Evolutionary conservation across 2,329 filamentous ascomycete species (phyloP).

Genomic region (Ceratocystis cubensis): DNA sequence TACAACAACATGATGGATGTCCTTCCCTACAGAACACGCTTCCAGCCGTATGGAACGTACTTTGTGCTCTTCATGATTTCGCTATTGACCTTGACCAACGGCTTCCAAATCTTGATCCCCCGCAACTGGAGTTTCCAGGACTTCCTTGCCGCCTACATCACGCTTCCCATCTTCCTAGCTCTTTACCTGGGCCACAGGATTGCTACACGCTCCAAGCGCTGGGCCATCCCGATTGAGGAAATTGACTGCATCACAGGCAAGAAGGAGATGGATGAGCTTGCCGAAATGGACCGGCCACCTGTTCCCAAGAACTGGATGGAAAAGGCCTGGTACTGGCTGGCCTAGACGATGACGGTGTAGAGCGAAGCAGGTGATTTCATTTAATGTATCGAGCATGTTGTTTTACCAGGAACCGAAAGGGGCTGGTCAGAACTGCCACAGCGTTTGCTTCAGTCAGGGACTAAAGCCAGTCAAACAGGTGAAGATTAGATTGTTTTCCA

Average conservation of each 20-base stretch:
- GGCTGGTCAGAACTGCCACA: conserved; percentile 4
- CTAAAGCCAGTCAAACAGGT: conserved; percentile 29
- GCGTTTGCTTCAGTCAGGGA: background rate
- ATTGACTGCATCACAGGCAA: conserved; percentile 47
- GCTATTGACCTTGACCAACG: conserved; percentile 59
- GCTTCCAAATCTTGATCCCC: conserved; percentile 62
- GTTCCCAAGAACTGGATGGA: conserved; percentile 40
- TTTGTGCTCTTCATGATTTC: conserved; percentile 44
- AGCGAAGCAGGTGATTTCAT: background rate
- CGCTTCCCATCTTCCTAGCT: conserved; percentile 46
- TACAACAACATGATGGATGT: conserved; percentile 38
- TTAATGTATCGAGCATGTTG: background rate
- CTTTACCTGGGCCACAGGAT: conserved; percentile 52
- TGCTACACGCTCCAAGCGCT: conserved; percentile 32
- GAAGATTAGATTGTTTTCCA: conserved; percentile 27
- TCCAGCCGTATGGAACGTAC: conserved; percentile 53
- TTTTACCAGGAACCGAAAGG: background rate
- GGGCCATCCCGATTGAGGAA: conserved; percentile 33
- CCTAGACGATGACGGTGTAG: conserved; percentile 26
- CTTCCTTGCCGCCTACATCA: conserved; percentile 56
- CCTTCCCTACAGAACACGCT: conserved; percentile 40
- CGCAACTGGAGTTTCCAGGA: conserved; percentile 47
- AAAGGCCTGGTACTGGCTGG: conserved; percentile 45
- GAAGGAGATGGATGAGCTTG: conserved; percentile 49
- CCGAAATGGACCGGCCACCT: conserved; percentile 35